Percentiles rank a stretch among this genome's conserved stretches.
These are phyloP conservation scores for Diaporthe citrichinensis DNA, from an alignment of 2,329 filamentous ascomycete species.

Conservation along the genomic window DNA sequence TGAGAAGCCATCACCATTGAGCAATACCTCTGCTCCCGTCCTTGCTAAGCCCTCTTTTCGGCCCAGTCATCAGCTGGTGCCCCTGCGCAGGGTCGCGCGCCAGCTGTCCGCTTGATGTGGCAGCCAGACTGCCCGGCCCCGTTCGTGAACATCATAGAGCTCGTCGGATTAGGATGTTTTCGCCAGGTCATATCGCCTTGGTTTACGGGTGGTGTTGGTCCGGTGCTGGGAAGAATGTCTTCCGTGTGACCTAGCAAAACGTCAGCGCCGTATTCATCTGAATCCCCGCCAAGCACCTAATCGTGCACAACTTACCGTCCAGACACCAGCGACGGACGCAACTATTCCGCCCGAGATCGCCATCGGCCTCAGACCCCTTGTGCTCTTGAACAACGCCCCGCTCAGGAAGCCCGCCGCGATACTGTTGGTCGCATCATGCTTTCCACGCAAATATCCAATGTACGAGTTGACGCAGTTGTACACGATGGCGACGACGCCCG, in stretches of 20 bases:
- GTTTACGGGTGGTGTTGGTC: slow-evolving; percentile 22
- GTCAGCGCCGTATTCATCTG: slow-evolving; percentile 4
- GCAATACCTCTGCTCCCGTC: not conserved
- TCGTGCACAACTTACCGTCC: slow-evolving; percentile 80
- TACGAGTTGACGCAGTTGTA: slow-evolving; percentile 95
- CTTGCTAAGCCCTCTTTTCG: not conserved
- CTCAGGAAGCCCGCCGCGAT: slow-evolving; percentile 87
- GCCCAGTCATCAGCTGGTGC: not conserved
- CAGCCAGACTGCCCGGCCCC: not conserved
- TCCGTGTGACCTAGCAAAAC: slow-evolving; percentile 44
- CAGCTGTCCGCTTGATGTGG: not conserved
- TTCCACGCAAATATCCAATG: slow-evolving; percentile 83
- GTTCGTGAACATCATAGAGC: slow-evolving; percentile 2
- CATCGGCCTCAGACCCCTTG: slow-evolving; percentile 90
- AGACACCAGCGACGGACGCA: slow-evolving; percentile 84
- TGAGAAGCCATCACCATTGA: slow-evolving; percentile 36
- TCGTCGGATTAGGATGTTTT: not conserved
- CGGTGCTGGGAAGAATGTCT: slow-evolving; percentile 45
- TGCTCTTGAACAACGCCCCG: slow-evolving; percentile 97
- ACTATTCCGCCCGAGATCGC: slow-evolving; percentile 94
- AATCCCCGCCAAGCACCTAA: too few species aligned
- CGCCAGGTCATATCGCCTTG: not conserved
- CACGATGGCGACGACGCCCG: slow-evolving; percentile 93
- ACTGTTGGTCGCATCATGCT: slow-evolving; percentile 92
- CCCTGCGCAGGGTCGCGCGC: not conserved